Evolutionary conservation across 2,329 filamentous ascomycete genomes (phyloP).

Genomic region (Exophiala sideris): DNA sequence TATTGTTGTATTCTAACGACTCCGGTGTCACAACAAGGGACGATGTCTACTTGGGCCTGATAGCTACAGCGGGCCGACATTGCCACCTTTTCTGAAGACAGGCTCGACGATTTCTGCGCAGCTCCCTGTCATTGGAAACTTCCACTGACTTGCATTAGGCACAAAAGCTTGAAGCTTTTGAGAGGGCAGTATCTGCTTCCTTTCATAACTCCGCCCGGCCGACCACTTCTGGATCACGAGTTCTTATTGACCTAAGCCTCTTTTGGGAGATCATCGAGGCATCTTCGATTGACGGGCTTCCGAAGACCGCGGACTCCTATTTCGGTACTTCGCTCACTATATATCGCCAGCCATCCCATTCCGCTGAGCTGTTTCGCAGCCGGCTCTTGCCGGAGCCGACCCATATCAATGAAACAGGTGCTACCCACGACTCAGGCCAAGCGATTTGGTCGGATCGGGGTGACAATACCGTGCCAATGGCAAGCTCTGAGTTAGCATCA

Average conservation of each 20-base stretch:
- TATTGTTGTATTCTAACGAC: too few species aligned
- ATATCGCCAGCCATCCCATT: slow-evolving; percentile 24
- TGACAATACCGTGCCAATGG: background rate
- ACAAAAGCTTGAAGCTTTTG: slow-evolving; percentile 41
- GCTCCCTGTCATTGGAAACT: too few species aligned
- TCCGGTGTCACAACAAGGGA: too few species aligned
- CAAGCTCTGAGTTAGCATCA: background rate
- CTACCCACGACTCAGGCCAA: slow-evolving; percentile 9
- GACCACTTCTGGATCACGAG: slow-evolving; percentile 27
- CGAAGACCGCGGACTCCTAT: slow-evolving; percentile 36
- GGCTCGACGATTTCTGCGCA: too few species aligned
- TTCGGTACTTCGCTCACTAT: slow-evolving; percentile 42
- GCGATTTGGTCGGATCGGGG: slow-evolving; percentile 15
- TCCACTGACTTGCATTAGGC: slow-evolving; percentile 32
- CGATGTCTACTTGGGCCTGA: too few species aligned
- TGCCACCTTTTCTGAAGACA: too few species aligned
- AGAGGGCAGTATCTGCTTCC: slow-evolving; percentile 44
- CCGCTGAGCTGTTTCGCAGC: slow-evolving; percentile 43
- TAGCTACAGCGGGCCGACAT: too few species aligned
- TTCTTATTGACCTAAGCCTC: slow-evolving; percentile 45
- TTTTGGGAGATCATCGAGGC: slow-evolving; percentile 52
- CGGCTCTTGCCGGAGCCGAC: slow-evolving; percentile 44
- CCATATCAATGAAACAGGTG: slow-evolving; percentile 32
- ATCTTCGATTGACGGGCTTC: slow-evolving; percentile 39
- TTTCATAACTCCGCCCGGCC: slow-evolving; percentile 38